Conservation (phyloP, 768 basidiomycete species). For the Hortiboletus flavorubellus region DNA sequence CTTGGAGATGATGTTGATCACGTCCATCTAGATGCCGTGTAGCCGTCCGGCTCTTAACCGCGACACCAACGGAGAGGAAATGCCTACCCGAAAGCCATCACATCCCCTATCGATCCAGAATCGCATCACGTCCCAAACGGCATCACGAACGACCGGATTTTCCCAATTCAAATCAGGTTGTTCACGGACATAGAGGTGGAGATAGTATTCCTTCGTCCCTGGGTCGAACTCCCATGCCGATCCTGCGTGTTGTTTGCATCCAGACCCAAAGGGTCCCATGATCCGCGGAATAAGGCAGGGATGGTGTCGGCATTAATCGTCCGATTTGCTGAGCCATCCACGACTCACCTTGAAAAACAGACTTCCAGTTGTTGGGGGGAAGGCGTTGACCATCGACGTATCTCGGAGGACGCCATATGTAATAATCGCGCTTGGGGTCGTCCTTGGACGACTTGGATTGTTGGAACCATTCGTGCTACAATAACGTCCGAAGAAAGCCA, state of each 20-base stretch:
- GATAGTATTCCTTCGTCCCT: slow-evolving; percentile 63
- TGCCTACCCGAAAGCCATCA: slow-evolving; percentile 68
- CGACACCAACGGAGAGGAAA: not conserved
- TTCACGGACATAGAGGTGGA: slow-evolving; percentile 62
- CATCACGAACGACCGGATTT: slow-evolving; percentile 54
- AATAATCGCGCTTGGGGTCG: slow-evolving; percentile 70
- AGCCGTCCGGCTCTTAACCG: slow-evolving; percentile 1
- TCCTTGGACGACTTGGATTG: slow-evolving; percentile 49
- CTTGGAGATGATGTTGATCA: slow-evolving; percentile 69
- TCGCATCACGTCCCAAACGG: slow-evolving; percentile 61
- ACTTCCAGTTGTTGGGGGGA: slow-evolving; percentile 75
- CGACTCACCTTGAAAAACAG: slow-evolving; percentile 55
- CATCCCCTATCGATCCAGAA: slow-evolving; percentile 76
- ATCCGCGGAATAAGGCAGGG: not conserved
- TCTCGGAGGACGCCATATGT: slow-evolving; percentile 65
- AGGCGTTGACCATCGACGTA: slow-evolving; percentile 49
- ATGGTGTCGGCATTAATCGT: not conserved
- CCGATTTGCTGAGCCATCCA: not conserved
- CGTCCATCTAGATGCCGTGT: slow-evolving; percentile 50
- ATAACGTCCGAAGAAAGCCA: not conserved
- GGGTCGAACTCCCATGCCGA: slow-evolving; percentile 73
- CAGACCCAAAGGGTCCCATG: not conserved
- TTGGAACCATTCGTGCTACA: slow-evolving; percentile 69
- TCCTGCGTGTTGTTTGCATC: slow-evolving; percentile 33
- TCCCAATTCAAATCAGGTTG: slow-evolving; percentile 83